A percentile compares a stretch with the other conserved stretches of the same genome.
phyloP scores from a whole-genome alignment of 805 yeast species.

The Candida sithepensis region DNA sequence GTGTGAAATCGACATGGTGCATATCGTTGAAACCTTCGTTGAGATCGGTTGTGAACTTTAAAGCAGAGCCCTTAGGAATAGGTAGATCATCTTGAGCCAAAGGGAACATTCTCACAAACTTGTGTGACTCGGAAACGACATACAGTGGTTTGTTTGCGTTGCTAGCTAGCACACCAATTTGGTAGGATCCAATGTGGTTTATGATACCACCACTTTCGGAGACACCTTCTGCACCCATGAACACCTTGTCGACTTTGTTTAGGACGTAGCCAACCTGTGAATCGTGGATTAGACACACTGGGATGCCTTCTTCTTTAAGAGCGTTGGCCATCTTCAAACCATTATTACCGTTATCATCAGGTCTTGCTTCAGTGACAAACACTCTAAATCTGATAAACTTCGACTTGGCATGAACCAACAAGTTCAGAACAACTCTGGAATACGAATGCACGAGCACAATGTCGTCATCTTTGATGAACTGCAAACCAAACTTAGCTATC shows the following conservation, averaged over 20 bases:
- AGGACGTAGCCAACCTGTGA: constrained; percentile 91
- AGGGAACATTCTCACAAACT: constrained; percentile 95
- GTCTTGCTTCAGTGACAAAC: constrained; percentile 89
- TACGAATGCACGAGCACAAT: constrained; percentile 84
- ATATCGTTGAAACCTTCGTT: constrained; percentile 33
- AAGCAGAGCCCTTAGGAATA: constrained; percentile 38
- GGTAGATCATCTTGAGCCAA: constrained; percentile 91
- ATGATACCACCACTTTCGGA: constrained; percentile 98
- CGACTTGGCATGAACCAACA: constrained; percentile 73
- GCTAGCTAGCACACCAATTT: constrained; percentile 88
- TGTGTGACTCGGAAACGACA: constrained; percentile 92
- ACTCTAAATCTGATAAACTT: constrained; percentile 82
- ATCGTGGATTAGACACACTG: constrained; percentile 85
- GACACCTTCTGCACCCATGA: constrained; percentile 99
- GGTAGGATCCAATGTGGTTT: constrained; percentile 92
- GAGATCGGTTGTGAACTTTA: constrained; percentile 39
- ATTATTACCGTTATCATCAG: constrained; percentile 67
- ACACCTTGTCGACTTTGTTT: constrained; percentile 85
- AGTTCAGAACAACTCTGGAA: constrained; percentile 82
- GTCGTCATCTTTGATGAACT: constrained; percentile 92
- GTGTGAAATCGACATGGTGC: constrained; percentile 85
- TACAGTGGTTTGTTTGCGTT: constrained; percentile 89
- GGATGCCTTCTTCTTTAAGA: constrained; percentile 70
- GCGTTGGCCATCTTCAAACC: constrained; percentile 75
- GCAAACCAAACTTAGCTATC: constrained; percentile 83